Evolutionary conservation across 257 asterid species (phyloP), one percentile per base, ranked within the genome.

Genomic region (Jaltomata sinuosa): DNA sequence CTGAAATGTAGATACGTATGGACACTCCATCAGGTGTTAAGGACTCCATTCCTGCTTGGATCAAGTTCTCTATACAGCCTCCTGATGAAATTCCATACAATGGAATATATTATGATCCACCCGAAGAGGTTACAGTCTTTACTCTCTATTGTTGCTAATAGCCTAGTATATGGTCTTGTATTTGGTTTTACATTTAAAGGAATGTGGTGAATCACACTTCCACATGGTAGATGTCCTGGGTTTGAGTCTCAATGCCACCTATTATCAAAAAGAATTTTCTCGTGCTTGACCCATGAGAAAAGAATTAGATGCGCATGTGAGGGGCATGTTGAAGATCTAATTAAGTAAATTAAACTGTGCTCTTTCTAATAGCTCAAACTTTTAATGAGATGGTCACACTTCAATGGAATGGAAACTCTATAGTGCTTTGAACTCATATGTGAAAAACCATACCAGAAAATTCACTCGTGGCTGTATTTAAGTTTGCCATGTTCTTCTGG

Each of bases 11-110:
- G 99, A 91, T 97, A 86, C 99, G 99, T 42, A 95, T 97, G 98
- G 97, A 93, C 86, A 95, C 99, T 88, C 97, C 99, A 50, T 92
- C 98, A 69, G 99, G 99, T 72, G 81, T 88, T 36, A 97, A 95
- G 88, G 98, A 97, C 90, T 97, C 99, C n/a, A 97, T 97, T 89
- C 97, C 99, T 67, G 99, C 99, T 87, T 97, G 99, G 99, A 95
- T 94, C 89, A 93, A 95, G 87, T 95, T 91, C 86, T 92, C 98
- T 42, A 95, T 97, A 59, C 99, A 97, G 88, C 97, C 97, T 89
- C 97, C 99, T 69, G 97, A 95, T 79, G 97, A 95, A 89, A 95
- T 97, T 85, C 99, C 99, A 14, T 97, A 91, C 84, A 89, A 95
- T 88, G 99, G 99, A 80, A 88, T 97, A 89, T 93, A 97, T 88